Conservation (phyloP, 495 filamentous ascomycete genomes). For the Durotheca rogersii region DNA sequence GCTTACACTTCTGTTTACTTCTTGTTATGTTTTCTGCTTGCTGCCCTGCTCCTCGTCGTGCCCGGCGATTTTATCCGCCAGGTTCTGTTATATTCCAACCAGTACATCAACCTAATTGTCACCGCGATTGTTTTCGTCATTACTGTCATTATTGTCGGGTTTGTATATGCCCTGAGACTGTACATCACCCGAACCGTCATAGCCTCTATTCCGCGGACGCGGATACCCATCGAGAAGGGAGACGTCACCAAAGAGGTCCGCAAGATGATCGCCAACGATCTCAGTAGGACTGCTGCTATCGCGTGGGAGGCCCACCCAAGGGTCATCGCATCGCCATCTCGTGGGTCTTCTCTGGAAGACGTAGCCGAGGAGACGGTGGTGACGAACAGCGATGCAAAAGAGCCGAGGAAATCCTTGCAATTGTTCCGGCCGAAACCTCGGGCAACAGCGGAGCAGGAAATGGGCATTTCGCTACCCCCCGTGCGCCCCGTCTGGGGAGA, state of each 20-base stretch:
- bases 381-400: conserved; percentile 2
- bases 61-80: conserved; percentile 84
- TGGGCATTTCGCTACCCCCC: conserved; percentile 34
- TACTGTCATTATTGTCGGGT: conserved; percentile 65
- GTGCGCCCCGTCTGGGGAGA: conserved; percentile 65
- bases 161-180: conserved; percentile 85
- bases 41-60: conserved; percentile 73
- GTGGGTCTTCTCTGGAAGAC: conserved; percentile 5
- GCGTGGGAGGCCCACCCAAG: conserved; percentile 77
- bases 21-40: conserved; percentile 69
- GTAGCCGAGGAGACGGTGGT: conserved; percentile 1
- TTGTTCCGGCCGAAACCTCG: conserved; percentile 29
- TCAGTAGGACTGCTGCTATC: conserved; percentile 76
- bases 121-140: conserved; percentile 76
- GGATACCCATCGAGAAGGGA: conserved; percentile 79
- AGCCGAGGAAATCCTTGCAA: conserved; percentile 23
- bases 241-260: conserved; percentile 71
- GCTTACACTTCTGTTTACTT: conserved; percentile 81
- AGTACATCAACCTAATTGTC: conserved; percentile 81
- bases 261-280: conserved; percentile 67
- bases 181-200: conserved; percentile 81
- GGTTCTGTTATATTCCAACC: conserved; percentile 56
- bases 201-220: conserved; percentile 77
- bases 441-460: conserved; percentile 25
- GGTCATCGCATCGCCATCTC: conserved; percentile 38